Percentiles rank a stretch among this genome's conserved stretches.
Conservation (phyloP, 495 filamentous ascomycete genomes). For the Penicillium steckii region DNA sequence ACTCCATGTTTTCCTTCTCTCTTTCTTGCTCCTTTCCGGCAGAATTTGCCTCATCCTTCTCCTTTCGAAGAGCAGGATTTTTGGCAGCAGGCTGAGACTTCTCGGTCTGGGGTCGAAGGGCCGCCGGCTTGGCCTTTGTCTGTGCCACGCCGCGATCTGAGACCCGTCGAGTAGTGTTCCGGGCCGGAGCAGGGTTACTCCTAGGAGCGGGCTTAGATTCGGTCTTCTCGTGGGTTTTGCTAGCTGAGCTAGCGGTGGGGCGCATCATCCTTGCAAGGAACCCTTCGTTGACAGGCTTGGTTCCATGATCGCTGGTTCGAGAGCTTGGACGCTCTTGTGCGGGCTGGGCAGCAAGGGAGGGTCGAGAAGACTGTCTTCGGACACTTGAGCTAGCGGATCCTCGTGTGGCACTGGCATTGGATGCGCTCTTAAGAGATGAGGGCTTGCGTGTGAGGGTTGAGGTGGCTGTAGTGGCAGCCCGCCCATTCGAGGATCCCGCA, state of each 20-base stretch:
- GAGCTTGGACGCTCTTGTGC: slow-evolving; percentile 41
- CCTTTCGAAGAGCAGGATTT: not conserved
- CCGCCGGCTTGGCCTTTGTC: slow-evolving; percentile 22
- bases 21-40: slow-evolving; percentile 12
- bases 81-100: slow-evolving; percentile 19
- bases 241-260: slow-evolving; percentile 75
- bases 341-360: slow-evolving; percentile 35
- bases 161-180: slow-evolving; percentile 9
- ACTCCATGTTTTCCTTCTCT: slow-evolving; percentile 26
- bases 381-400: slow-evolving; percentile 24
- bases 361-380: slow-evolving; percentile 40
- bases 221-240: slow-evolving; percentile 72
- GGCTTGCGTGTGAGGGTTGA: slow-evolving; percentile 43
- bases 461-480: slow-evolving; percentile 33
- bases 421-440: slow-evolving; percentile 36
- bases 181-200: slow-evolving; percentile 21
- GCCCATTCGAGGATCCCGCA: slow-evolving; percentile 43
- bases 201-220: slow-evolving; percentile 44
- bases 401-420: slow-evolving; percentile 17
- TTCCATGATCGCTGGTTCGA: slow-evolving; percentile 37
- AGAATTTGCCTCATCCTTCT: slow-evolving; percentile 12
- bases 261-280: slow-evolving; percentile 94
- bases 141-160: slow-evolving; percentile 20
- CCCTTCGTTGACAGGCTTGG: slow-evolving; percentile 59
- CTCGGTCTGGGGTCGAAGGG: slow-evolving; percentile 21